Conservation (phyloP, 768 basidiomycete genomes). For the Fomitopsis serialis region DNA sequence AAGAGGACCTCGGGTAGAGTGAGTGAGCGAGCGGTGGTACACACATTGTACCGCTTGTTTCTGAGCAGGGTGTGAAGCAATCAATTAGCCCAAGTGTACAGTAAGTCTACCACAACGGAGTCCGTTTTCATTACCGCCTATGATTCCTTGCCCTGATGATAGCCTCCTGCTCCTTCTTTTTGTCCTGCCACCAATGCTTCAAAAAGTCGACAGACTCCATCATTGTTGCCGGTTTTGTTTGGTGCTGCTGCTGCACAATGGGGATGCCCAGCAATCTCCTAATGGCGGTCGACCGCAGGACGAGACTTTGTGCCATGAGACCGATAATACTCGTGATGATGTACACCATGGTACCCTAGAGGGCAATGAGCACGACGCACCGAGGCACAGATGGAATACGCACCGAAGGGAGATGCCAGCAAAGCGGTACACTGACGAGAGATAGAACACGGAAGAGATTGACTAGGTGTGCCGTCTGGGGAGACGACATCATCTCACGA, state of each 20-base stretch:
- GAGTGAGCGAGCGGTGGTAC: too few species aligned
- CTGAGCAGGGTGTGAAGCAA: too few species aligned
- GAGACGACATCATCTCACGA: slow-evolving; percentile 45
- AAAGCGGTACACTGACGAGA: slow-evolving; percentile 42
- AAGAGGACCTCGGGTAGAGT: too few species aligned
- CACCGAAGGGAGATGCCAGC: slow-evolving; percentile 62
- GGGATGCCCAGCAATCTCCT: slow-evolving; percentile 35
- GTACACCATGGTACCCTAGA: slow-evolving; percentile 54
- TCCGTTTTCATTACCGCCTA: not conserved
- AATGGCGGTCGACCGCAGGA: slow-evolving; percentile 38
- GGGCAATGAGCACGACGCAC: not conserved
- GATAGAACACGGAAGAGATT: slow-evolving; percentile 61
- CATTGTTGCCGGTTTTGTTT: slow-evolving; percentile 18
- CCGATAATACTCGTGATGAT: slow-evolving; percentile 44
- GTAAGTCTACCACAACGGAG: too few species aligned
- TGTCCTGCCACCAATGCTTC: slow-evolving; percentile 14
- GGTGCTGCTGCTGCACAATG: slow-evolving; percentile 10
- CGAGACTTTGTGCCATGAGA: slow-evolving; percentile 40
- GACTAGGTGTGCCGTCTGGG: slow-evolving; percentile 57
- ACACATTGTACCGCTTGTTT: too few species aligned
- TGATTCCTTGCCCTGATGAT: not conserved
- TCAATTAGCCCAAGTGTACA: too few species aligned
- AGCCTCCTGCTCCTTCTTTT: slow-evolving; percentile 7
- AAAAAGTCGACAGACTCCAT: slow-evolving; percentile 20
- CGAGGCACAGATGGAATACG: slow-evolving; percentile 23